Evolutionary conservation across 2,329 filamentous ascomycete genomes (phyloP), one percentile per base, ranked within the genome.

Genomic region (Cercospora berteroae): DNA sequence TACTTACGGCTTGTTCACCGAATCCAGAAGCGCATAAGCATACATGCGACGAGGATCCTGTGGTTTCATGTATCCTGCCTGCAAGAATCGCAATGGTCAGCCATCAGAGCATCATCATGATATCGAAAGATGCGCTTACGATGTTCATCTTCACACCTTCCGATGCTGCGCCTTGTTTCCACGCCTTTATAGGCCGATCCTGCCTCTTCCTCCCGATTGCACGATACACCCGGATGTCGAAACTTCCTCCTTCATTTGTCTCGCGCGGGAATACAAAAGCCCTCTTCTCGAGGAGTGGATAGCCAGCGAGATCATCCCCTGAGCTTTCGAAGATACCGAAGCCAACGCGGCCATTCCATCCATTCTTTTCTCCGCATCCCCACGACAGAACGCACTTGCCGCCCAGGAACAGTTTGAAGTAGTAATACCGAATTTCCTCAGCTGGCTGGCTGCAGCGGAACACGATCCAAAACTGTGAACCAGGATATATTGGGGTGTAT

Each of bases 1-100:
- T 27, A 31, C 52, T 31, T 10, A 57, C 2, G 84, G 84, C 70
- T 78, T 72, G 69, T 85, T 81, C 6, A 81, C 62, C 1, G 83
- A 78, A 72, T 86, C 83, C 20, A 84, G 74, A 18, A 86, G 78
- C 1, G 82, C 80, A 62, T 84, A 85, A 61, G 79, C 80, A 74
- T 85, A 85, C 72, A 79, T 83, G 3, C 78, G 76, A 67, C 79
- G 80, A 8, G 80, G 81, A 10, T 82, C 77, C 36, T 79, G 74
- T 36, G 73, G 69, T 60, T 78, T 78, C 8, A 80, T 74, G 20
- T 63, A 62, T 16, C 70, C 70, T 23, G 74, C 72, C 4, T 81
- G 25, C 8, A 29, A 42, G 25, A 25, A 48, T 4, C 13, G 58
- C 20, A 52, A 29, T 25, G 16, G 23, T 57, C 52, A 57, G 25